Conservation (phyloP, 225 moss, liverwort and hornwort species). For the Thuidium tamariscinum region DNA sequence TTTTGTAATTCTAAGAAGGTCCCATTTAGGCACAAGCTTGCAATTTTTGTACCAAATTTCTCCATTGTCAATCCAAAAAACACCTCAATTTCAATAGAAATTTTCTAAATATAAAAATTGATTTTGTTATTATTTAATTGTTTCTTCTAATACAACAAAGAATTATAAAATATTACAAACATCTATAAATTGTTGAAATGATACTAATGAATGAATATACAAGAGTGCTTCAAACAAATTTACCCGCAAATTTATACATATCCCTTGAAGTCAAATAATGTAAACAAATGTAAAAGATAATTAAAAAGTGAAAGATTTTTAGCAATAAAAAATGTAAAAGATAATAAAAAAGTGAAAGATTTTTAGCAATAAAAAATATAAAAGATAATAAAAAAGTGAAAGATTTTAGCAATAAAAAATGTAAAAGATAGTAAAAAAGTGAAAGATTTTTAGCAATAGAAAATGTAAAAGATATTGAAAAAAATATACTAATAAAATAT, state of each 20-base stretch:
- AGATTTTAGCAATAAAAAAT: too few species aligned
- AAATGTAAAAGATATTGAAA: not conserved
- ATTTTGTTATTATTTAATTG: not conserved
- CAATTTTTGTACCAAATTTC: not conserved
- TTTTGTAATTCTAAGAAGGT: not conserved
- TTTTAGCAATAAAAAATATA: not conserved
- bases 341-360: too few species aligned
- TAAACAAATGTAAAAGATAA: not conserved
- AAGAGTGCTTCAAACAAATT: not conserved
- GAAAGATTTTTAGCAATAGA: not conserved
- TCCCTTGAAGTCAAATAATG: not conserved
- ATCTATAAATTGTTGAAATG: not conserved
- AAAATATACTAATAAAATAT: too few species aligned
- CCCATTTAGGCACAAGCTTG: not conserved
- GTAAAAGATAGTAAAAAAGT: too few species aligned
- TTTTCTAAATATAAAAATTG: not conserved
- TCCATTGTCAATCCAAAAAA: fast-evolving
- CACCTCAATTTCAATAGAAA: not conserved
- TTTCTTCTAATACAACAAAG: not conserved
- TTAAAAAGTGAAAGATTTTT: too few species aligned
- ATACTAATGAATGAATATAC: not conserved
- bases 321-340: too few species aligned
- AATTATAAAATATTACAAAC: not conserved
- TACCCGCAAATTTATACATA: not conserved
- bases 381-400: too few species aligned